A percentile compares a stretch with the other conserved stretches of the same genome.
These are phyloP conservation scores for Candida tropicalis DNA, from an alignment of 1,139 yeast species.

Conservation along the genomic window DNA sequence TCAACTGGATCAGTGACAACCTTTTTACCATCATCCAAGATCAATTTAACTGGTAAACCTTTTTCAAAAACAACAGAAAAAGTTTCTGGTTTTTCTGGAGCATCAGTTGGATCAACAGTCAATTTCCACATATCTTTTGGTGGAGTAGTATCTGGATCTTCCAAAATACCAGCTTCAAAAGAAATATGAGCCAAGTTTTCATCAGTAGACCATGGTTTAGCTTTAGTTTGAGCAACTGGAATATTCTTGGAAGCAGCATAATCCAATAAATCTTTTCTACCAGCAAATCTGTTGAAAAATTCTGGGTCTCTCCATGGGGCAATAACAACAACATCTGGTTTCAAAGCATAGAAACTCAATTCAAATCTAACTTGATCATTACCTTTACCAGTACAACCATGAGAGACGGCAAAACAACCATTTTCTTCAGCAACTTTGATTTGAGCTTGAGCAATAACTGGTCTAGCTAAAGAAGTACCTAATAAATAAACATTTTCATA, in stretches of 20 bases:
- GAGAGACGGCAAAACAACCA: slow-evolving; percentile 98
- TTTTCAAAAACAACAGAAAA: slow-evolving; percentile 78
- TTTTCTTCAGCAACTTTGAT: slow-evolving; percentile 94
- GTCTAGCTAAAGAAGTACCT: slow-evolving; percentile 98
- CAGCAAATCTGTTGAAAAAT: slow-evolving; percentile 94
- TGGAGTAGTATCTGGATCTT: slow-evolving; percentile 97
- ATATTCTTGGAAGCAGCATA: slow-evolving; percentile 90
- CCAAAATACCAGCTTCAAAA: slow-evolving; percentile 97
- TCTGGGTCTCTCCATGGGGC: slow-evolving; percentile 99
- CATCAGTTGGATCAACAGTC: slow-evolving; percentile 93
- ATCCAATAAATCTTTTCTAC: slow-evolving; percentile 92
- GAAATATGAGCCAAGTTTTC: slow-evolving; percentile 99
- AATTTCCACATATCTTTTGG: slow-evolving; percentile 99
- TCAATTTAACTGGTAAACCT: slow-evolving; percentile 86
- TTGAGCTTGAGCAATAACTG: slow-evolving; percentile 98
- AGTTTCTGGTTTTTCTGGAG: slow-evolving; percentile 91
- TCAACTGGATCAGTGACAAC: slow-evolving; percentile 84
- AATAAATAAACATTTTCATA: slow-evolving; percentile 94
- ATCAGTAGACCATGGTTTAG: slow-evolving; percentile 99
- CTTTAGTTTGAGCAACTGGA: slow-evolving; percentile 95
- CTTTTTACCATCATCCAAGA: slow-evolving; percentile 61
- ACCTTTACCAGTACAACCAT: slow-evolving; percentile 99
- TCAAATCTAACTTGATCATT: slow-evolving; percentile 99
- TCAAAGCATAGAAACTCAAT: slow-evolving; percentile 92
- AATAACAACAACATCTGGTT: slow-evolving; percentile 94